These are phyloP conservation scores for Pseudonectria buxi DNA, from an alignment of 2,329 filamentous ascomycete species.

Conservation along the genomic window DNA sequence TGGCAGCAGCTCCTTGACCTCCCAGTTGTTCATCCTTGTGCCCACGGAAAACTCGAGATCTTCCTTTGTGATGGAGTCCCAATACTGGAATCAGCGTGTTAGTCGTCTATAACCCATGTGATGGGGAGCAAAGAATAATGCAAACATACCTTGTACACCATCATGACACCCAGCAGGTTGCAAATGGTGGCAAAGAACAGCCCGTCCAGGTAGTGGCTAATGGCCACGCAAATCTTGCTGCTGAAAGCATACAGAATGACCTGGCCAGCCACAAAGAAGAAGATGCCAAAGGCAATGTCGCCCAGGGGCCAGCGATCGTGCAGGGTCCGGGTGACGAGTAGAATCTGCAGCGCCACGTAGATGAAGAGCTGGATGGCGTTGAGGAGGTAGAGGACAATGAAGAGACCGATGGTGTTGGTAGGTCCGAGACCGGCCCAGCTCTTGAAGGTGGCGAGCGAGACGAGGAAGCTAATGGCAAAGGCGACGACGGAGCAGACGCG, in stretches of 20 bases:
- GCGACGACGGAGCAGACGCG: constrained; percentile 70
- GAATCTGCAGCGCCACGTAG: constrained; percentile 79
- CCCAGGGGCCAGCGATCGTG: constrained; percentile 94
- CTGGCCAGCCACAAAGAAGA: constrained; percentile 89
- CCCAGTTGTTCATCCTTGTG: constrained; percentile 94
- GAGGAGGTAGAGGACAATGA: constrained; percentile 85
- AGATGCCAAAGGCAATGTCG: constrained; percentile 81
- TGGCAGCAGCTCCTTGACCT: constrained; percentile 83
- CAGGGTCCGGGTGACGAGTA: constrained; percentile 82
- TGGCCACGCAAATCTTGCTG: constrained; percentile 71
- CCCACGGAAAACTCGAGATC: constrained; percentile 98
- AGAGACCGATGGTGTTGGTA: constrained; percentile 79
- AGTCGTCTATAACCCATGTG: background rate
- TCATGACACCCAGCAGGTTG: constrained; percentile 95
- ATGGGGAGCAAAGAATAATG: background rate
- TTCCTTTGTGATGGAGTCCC: constrained; percentile 98
- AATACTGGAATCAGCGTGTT: constrained; percentile 54
- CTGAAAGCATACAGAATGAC: constrained; percentile 89
- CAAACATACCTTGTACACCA: constrained; percentile 83
- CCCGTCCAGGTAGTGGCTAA: constrained; percentile 90
- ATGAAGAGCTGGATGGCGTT: constrained; percentile 81
- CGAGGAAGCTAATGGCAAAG: constrained; percentile 79
- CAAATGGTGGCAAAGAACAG: constrained; percentile 91
- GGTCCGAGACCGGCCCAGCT: constrained; percentile 80
- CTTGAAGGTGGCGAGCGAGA: constrained; percentile 89